phyloP scores from a whole-genome alignment of 257 asterid genomes.

The Petrea volubilis region DNA sequence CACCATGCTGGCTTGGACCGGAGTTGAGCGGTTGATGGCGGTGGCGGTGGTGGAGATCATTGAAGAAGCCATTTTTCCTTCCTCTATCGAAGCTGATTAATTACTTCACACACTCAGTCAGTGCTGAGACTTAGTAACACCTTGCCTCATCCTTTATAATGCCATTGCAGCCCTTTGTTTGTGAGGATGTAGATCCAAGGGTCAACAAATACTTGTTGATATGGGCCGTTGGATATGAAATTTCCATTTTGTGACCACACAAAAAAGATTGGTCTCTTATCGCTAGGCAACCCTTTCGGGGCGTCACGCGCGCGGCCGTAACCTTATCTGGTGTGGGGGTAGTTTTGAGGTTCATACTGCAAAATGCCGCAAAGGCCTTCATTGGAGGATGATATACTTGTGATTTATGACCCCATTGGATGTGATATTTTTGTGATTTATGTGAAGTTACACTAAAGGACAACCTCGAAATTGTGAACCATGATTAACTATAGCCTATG shows the following conservation, averaged over 20 bases:
- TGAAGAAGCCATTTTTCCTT: slow-evolving; percentile 23
- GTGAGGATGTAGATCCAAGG: background rate
- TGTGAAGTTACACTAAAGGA: background rate
- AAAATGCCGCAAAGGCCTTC: slow-evolving; percentile 1
- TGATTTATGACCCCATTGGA: background rate
- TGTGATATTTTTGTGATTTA: background rate
- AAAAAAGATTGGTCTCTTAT: slow-evolving; percentile 15
- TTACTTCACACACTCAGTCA: background rate
- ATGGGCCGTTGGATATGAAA: slow-evolving; percentile 19
- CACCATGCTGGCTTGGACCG: slow-evolving; percentile 46
- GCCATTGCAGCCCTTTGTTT: background rate
- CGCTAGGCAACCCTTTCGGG: background rate
- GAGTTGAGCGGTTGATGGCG: slow-evolving; percentile 29
- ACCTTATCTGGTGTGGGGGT: slow-evolving; percentile 9
- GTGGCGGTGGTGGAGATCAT: slow-evolving; percentile 33
- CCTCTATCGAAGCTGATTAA: background rate
- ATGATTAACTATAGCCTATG: background rate
- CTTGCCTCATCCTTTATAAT: slow-evolving; percentile 1
- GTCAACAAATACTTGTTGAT: background rate
- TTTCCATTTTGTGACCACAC: slow-evolving; percentile 22
- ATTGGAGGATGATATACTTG: background rate
- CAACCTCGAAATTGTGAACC: background rate
- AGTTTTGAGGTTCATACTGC: background rate
- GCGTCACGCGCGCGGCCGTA: slow-evolving; percentile 1
- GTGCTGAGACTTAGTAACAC: background rate